Conservation (phyloP, 1,284 basidiomycete species). For the Marasmius fiardii region DNA sequence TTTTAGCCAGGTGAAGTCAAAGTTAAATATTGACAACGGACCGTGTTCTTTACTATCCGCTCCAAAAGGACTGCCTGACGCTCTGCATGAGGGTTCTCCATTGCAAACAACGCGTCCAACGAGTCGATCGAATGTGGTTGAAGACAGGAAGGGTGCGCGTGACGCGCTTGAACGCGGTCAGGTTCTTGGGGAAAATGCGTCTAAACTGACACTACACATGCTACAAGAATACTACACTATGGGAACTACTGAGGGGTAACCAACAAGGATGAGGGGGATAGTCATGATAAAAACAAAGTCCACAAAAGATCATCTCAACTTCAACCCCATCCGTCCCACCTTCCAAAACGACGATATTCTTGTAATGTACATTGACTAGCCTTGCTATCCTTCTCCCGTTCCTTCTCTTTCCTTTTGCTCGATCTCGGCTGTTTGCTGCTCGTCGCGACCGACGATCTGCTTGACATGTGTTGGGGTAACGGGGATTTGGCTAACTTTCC, state of each 20-base stretch:
- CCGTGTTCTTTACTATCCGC: constrained; percentile 87
- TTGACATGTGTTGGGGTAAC: constrained; percentile 32
- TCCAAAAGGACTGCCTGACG: constrained; percentile 86
- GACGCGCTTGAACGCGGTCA: neutral
- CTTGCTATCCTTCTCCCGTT: constrained; percentile 54
- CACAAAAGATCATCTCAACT: constrained; percentile 4
- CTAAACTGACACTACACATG: too few species aligned
- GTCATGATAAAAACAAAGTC: neutral
- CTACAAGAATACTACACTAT: too few species aligned
- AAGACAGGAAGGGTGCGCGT: neutral
- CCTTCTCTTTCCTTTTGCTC: constrained; percentile 59
- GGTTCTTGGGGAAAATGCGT: too few species aligned
- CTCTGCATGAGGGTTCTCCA: constrained; percentile 93
- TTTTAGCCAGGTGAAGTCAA: neutral
- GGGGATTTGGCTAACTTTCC: constrained; percentile 18
- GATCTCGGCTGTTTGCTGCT: constrained; percentile 34
- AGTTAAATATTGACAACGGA: constrained; percentile 34
- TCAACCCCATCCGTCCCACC: constrained; percentile 84
- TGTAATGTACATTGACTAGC: constrained; percentile 63
- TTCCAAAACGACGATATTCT: constrained; percentile 77
- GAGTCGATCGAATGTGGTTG: neutral
- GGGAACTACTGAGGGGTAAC: too few species aligned
- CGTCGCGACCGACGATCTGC: constrained; percentile 45
- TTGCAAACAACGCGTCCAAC: constrained; percentile 25
- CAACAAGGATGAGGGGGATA: neutral